Evolutionary conservation across 106 monocot genomes (phyloP), one percentile per base, ranked within the genome.

Genomic region (Gastrodia elata): DNA sequence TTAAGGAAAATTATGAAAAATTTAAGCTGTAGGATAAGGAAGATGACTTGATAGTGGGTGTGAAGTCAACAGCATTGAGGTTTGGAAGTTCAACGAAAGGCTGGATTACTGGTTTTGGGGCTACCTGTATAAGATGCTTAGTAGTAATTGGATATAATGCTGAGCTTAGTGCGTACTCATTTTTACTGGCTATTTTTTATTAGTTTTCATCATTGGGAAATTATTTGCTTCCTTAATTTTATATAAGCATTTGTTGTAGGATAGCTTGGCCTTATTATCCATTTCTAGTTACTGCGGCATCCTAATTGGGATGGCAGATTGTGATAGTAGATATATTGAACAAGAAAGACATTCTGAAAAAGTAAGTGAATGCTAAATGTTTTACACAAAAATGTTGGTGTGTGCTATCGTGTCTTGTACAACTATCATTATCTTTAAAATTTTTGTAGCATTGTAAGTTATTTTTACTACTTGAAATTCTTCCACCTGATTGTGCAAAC

Each of bases 41-140:
- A 78, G 96, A 97, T 83, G 96, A 97, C 71, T 18, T 87, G 44
- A 97, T 88, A 75, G 92, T 92, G 5, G 92, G 96, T 56, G 88
- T 97, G 39, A 97, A 97, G 74, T 97, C 96, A n/a, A 97, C 96
- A 34, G 96, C 96, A 32, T 76, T 97, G 84, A 97, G 88, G 37
- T 97, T 97, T 76, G 92, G 84, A 79, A 73, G 68, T 79, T 77
- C 74, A 40, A 97, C 92, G 36, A 90, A 92, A 65, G 61, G 77
- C 58, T 97, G 96, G 96, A 86, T 77, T 61, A 76, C 73, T 72
- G 90, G 89, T 42, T 97, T 97, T 83, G 96, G 86, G 39, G 68
- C 71, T 70, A 84, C 88, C 36, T 92, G 85, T 73, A 80, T 97
- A 44, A 68, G 86, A 57, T 84, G 82, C 72, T 81, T 97, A 77